Evolutionary conservation across 257 asterid genomes (phyloP), one percentile per base, ranked within the genome.

Genomic region (Ligustrum vulgare): DNA sequence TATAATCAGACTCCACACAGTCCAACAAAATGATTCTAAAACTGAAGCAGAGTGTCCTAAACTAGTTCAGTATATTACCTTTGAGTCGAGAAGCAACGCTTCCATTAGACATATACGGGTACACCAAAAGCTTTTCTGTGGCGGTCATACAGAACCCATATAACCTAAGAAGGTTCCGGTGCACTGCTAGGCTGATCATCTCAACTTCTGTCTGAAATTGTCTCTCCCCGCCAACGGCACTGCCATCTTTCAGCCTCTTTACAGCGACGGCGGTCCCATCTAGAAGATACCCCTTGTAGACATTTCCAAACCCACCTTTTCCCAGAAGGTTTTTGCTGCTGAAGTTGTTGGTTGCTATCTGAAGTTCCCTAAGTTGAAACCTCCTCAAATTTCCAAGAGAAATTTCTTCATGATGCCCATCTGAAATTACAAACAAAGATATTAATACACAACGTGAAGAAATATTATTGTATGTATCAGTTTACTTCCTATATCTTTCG

Each of bases 101-200:
- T 56, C 87, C 87, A 51, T 83, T 83, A 16, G 78, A 54, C 87
- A 83, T 83, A 72, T 77, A 83, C 13, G 87, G 87, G 56, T 83
- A 83, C 41, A 83, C 81, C n/a, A 83, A 78, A 22, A 83, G 77
- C 80, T 80, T 41, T 49, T 83, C 85, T 5, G 74, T 80, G 65
- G 62, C 69, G 3, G 87, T 80, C 67, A 71, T 51, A 66, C 87
- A 83, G 39, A 80, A 80, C 33, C 87, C 87, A 41, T 60, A 72
- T 35, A 83, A 62, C 13, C 83, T 70, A 41, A 83, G 85, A 25
- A 83, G 82, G 69, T 83, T 74, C 28, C 77, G 76, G 39, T 83
- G 87, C 33, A 80, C 83, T 7, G 85, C 87, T 65, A 80, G 15
- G 76, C 87, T 80, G 70, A 80, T 83, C 70, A 83, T 74, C 78